Evolutionary conservation across 177 flowering plant genomes (phyloP).

Genomic region (Tripterygium wilfordii): DNA sequence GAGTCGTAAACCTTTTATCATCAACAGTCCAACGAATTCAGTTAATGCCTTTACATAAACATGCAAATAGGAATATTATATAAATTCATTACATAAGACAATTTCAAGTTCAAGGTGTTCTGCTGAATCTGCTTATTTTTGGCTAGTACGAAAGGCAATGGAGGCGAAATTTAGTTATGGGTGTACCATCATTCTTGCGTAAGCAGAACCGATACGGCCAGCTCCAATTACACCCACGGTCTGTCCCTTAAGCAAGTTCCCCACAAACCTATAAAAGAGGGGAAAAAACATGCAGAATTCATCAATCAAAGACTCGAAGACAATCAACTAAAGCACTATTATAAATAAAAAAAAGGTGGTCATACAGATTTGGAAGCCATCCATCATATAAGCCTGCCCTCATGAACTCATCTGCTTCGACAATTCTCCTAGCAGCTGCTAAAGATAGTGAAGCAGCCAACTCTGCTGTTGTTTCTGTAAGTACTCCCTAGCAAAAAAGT

Average conservation of each 20-base stretch:
- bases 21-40: no score
- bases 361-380: slow-evolving; percentile 98
- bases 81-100: no score
- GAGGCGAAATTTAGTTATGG: neutral
- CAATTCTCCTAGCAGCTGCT: slow-evolving; percentile 86
- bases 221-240: slow-evolving; percentile 98
- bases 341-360: neutral
- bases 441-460: slow-evolving; percentile 86
- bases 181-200: slow-evolving; percentile 96
- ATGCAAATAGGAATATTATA: no score
- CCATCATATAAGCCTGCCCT: slow-evolving; percentile 97
- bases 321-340: neutral
- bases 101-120: no score
- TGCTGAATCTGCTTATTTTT: no score
- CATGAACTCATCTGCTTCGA: slow-evolving; percentile 97
- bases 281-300: neutral
- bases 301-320: neutral
- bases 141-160: no score
- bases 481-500: slow-evolving; percentile 65
- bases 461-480: slow-evolving; percentile 96
- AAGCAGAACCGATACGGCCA: slow-evolving; percentile 96
- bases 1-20: no score
- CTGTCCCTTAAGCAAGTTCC: slow-evolving; percentile 94
- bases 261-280: slow-evolving; percentile 56
- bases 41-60: no score